phyloP scores from a whole-genome alignment of 495 filamentous ascomycete species.

The Daldinia bambusicola region DNA sequence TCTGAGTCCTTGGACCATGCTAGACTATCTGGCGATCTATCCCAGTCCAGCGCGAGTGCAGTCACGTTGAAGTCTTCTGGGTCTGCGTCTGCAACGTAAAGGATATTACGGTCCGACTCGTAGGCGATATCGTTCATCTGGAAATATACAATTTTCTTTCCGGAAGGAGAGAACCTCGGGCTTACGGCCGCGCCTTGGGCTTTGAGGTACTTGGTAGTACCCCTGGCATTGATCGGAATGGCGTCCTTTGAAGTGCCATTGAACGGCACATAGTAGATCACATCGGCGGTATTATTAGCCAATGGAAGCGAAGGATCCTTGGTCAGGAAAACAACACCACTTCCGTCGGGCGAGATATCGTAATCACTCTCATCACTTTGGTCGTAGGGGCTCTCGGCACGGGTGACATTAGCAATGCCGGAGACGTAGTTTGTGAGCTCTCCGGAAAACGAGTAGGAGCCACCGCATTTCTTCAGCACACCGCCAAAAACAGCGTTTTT shows the following conservation, averaged over 20 bases:
- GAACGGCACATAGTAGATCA: constrained; percentile 68
- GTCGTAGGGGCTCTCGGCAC: constrained; percentile 55
- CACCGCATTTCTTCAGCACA: constrained; percentile 57
- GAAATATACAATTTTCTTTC: constrained; percentile 73
- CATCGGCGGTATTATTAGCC: constrained; percentile 72
- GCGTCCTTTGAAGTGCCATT: constrained; percentile 47
- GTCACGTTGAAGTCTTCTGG: constrained; percentile 44
- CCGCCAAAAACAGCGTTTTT: constrained; percentile 73
- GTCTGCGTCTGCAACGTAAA: constrained; percentile 57
- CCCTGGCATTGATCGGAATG: constrained; percentile 44
- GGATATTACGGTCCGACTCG: constrained; percentile 78
- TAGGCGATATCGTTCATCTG: constrained; percentile 74
- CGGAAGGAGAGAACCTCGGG: constrained; percentile 73
- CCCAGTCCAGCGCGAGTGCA: constrained; percentile 62
- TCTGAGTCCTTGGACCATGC: constrained; percentile 68
- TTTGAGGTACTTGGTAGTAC: constrained; percentile 54
- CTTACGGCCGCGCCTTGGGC: constrained; percentile 71
- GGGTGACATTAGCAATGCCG: constrained; percentile 60
- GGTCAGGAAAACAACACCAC: constrained; percentile 71
- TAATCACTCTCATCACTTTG: constrained; percentile 54
- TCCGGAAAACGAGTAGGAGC: constrained; percentile 50
- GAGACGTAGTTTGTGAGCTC: constrained; percentile 61
- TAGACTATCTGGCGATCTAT: constrained; percentile 64
- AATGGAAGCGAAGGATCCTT: constrained; percentile 74
- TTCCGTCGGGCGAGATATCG: constrained; percentile 55